Conservation (phyloP, 441 rosid genomes). For the Rhodomyrtus psidioides region DNA sequence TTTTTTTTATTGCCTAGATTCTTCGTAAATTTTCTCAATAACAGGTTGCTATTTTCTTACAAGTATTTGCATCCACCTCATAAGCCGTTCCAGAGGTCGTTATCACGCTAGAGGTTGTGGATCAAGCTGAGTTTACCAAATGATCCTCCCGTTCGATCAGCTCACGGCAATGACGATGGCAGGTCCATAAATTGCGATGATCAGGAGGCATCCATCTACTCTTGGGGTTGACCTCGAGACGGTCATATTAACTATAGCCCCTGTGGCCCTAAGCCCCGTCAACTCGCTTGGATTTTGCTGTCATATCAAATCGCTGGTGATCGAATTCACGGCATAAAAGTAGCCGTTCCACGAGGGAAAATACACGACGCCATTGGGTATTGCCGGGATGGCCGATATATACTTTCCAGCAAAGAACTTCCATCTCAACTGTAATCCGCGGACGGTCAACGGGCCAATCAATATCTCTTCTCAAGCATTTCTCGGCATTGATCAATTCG, state of each 20-base stretch:
- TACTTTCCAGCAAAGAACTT: conserved; percentile 25
- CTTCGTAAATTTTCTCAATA: too few relatives aligned
- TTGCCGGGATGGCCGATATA: conserved; percentile 29
- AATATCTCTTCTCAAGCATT: conserved; percentile 13
- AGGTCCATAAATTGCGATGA: not conserved
- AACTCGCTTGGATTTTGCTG: conserved; percentile 15
- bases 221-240: not conserved
- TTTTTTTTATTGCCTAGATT: too few relatives aligned
- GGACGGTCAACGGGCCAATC: conserved; percentile 20
- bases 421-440: conserved; percentile 24
- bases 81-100: not conserved
- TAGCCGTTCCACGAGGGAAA: conserved; percentile 44
- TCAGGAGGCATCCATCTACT: not conserved
- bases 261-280: conserved; percentile 12
- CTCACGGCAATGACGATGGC: not conserved
- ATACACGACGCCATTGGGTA: conserved; percentile 18
- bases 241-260: not conserved
- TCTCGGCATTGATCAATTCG: conserved; percentile 25
- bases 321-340: conserved; percentile 24
- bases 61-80: not conserved
- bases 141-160: not conserved
- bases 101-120: not conserved
- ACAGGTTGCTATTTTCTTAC: too few relatives aligned
- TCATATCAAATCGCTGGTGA: conserved; percentile 25
- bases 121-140: not conserved